These are phyloP conservation scores for Magnaporthales sp. DNA, from an alignment of 2,329 filamentous ascomycete species.

Conservation along the genomic window DNA sequence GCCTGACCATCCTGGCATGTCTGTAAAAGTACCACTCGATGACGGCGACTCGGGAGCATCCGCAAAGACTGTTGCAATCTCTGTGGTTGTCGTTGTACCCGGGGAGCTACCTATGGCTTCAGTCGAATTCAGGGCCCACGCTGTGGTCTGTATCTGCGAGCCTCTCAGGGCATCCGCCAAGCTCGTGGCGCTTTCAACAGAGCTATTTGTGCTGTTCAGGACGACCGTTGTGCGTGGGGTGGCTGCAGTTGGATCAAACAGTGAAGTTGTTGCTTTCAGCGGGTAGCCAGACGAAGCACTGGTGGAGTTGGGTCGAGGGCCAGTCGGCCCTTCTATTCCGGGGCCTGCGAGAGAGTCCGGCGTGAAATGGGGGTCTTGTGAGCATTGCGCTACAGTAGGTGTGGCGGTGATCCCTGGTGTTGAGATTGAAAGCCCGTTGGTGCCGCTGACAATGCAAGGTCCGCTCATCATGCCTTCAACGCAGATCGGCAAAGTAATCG, in stretches of 20 bases:
- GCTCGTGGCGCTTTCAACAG: not conserved
- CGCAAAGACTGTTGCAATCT: not conserved
- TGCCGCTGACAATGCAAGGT: not conserved
- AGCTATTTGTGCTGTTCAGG: not conserved
- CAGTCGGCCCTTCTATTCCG: not conserved
- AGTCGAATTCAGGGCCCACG: not conserved
- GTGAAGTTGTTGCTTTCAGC: not conserved
- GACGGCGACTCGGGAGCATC: not conserved
- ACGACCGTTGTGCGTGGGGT: not conserved
- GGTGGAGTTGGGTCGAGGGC: not conserved
- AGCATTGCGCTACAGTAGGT: not conserved
- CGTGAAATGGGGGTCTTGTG: too few relatives aligned
- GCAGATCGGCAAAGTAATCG: slow-evolving; percentile 1
- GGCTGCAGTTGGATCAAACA: not conserved
- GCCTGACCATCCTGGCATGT: slow-evolving; percentile 1
- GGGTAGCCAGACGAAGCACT: not conserved
- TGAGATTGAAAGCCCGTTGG: not conserved
- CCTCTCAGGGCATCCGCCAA: not conserved
- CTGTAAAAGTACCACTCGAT: not conserved
- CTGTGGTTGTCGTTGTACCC: not conserved
- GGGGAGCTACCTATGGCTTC: not conserved
- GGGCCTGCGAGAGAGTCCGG: too few relatives aligned
- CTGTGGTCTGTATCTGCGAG: too few relatives aligned
- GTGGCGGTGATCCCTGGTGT: not conserved
- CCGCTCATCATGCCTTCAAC: not conserved